Evolutionary conservation across 2,329 filamentous ascomycete genomes (phyloP), one percentile per base, ranked within the genome.

Genomic region (Fusarium haematococcum): DNA sequence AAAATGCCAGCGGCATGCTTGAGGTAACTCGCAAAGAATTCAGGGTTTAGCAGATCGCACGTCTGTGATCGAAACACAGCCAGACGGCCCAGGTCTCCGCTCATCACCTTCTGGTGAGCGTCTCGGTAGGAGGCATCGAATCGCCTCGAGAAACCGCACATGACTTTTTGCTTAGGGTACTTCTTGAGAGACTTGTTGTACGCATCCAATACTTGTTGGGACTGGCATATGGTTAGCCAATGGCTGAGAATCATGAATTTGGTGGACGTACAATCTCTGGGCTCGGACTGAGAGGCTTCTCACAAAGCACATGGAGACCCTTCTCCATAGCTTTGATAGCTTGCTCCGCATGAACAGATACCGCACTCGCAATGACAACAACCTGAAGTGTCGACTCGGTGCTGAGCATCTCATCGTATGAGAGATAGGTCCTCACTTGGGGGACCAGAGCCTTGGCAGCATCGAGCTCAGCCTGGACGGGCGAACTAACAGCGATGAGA

Each of bases 71-170:
- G 37, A 45, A 60, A 60, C 1, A 60, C 57, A 5, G 57, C 57
- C 11, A 60, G 18, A 6, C 39, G 23, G 6, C 57, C 57, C n/a
- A 60, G 13, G 5, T 60, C 57, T 43, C 57, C 57, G 18, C 39
- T 60, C 35, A 32, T 43, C 14, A 45, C 57, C 13, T 60, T 43
- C 16, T 60, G 57, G 39, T 60, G 37, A 32, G 57, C 57, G 37
- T 60, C 57, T 60, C 57, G 57, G 57, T 60, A 60, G 0, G 57
- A 60, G 18, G 57, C 57, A 23, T 60, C 57, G 14, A 60, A 60
- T 32, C 57, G 45, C n/a, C 57, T 39, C 13, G 57, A 60, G 14
- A 60, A 60, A 13, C 57, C 57, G 1, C 57, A 60, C 57, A 60
- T 45, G 57, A 45, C 57, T 6, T 60, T 60, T 45, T 43, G 57